phyloP scores from a whole-genome alignment of 768 basidiomycete species.

The Suillus bovinus region DNA sequence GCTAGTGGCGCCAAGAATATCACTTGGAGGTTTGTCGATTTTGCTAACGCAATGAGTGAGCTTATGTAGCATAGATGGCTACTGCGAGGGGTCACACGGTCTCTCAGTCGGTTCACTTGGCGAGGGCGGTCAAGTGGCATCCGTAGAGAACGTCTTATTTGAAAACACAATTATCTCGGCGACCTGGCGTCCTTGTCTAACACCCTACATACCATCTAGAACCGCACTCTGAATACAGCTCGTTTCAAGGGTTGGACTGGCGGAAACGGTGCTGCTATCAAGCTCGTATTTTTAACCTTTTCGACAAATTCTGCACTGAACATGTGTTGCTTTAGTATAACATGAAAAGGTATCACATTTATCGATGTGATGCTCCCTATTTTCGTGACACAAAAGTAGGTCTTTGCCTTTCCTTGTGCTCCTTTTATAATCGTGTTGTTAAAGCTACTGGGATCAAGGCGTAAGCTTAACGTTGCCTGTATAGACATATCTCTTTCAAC shows the following conservation, averaged over 20 bases:
- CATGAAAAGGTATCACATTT: slow-evolving; percentile 59
- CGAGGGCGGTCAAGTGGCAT: slow-evolving; percentile 43
- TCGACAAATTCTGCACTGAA: not conserved
- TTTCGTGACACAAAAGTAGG: slow-evolving; percentile 62
- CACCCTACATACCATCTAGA: slow-evolving; percentile 31
- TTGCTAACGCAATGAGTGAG: not conserved
- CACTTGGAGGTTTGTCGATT: slow-evolving; percentile 39
- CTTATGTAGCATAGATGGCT: slow-evolving; percentile 42
- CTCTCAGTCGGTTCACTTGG: slow-evolving; percentile 56
- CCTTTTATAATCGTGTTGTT: not conserved
- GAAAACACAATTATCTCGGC: slow-evolving; percentile 41
- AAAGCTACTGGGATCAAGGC: slow-evolving; percentile 64
- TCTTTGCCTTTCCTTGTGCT: not conserved
- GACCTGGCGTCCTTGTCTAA: slow-evolving; percentile 2
- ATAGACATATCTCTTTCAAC: not conserved
- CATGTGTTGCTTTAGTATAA: slow-evolving; percentile 38
- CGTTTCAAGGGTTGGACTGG: slow-evolving; percentile 71
- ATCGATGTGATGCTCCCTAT: slow-evolving; percentile 57
- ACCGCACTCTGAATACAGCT: slow-evolving; percentile 54
- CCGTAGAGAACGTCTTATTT: slow-evolving; percentile 59
- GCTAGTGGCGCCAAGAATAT: slow-evolving; percentile 57
- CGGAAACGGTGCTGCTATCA: slow-evolving; percentile 56
- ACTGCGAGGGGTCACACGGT: slow-evolving; percentile 60
- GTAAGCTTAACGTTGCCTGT: slow-evolving; percentile 29
- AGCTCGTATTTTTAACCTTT: slow-evolving; percentile 36